Percentiles rank a stretch among this genome's conserved stretches.
These are phyloP conservation scores for Pseudogymnoascus sp. DNA, from an alignment of 2,329 filamentous ascomycete genomes.

Conservation along the genomic window DNA sequence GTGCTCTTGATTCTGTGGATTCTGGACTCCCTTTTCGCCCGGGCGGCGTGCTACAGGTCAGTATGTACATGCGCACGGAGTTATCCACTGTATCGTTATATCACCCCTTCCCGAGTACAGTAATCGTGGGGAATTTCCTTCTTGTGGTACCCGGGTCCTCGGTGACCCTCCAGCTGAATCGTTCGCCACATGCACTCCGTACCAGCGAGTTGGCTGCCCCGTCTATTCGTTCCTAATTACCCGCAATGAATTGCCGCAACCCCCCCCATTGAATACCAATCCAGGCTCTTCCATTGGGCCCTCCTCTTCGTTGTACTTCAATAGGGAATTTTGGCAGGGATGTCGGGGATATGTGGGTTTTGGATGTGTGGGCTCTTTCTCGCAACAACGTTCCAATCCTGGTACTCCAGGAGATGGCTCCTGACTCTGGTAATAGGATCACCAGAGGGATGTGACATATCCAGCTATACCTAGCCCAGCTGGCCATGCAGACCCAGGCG, in stretches of 20 bases:
- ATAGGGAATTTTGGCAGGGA: neutral
- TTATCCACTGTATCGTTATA: neutral
- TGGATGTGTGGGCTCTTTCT: neutral
- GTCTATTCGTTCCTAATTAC: neutral
- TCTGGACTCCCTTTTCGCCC: neutral
- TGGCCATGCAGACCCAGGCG: slow-evolving; percentile 3
- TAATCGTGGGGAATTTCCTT: slow-evolving; percentile 1
- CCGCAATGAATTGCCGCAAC: neutral
- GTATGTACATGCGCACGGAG: neutral
- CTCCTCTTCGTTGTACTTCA: neutral
- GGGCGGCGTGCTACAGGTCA: neutral
- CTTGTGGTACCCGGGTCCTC: slow-evolving; percentile 2
- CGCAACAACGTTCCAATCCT: neutral
- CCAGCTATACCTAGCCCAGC: slow-evolving; percentile 5
- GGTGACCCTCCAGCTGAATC: slow-evolving; percentile 1
- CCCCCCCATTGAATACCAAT: neutral
- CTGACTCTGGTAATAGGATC: neutral
- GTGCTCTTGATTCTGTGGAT: neutral
- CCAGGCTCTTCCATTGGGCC: neutral
- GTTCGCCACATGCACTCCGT: neutral
- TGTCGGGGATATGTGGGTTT: neutral
- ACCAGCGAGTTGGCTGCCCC: neutral
- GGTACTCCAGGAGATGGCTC: neutral
- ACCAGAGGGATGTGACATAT: neutral
- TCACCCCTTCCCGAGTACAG: neutral